phyloP scores from a whole-genome alignment of 257 asterid species.

The Voacanga thouarsii region DNA sequence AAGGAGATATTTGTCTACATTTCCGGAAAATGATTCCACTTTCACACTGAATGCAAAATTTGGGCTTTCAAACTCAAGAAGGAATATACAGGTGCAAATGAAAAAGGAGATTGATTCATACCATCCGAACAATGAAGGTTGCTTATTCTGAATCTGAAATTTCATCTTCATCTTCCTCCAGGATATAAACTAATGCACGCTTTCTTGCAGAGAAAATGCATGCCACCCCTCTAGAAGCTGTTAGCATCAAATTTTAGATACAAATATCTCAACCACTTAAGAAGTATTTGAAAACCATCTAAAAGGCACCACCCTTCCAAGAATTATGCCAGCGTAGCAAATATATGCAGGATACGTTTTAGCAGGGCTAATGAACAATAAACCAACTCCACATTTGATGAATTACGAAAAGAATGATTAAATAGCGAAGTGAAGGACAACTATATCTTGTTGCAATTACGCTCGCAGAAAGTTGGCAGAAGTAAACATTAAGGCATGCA shows the following conservation, averaged over 20 bases:
- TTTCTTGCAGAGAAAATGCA: conserved; percentile 80
- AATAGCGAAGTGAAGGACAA: too few species aligned
- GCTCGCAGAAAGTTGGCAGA: background rate
- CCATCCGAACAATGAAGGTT: background rate
- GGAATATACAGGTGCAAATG: background rate
- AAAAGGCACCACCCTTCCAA: background rate
- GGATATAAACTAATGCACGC: conserved; percentile 86
- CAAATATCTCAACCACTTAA: background rate
- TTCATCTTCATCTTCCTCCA: conserved; percentile 97
- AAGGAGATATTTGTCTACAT: background rate
- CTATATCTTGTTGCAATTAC: background rate
- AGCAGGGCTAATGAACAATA: background rate
- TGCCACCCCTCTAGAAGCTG: conserved; percentile 96
- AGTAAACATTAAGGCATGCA: background rate
- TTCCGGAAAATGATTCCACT: background rate
- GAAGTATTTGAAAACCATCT: background rate
- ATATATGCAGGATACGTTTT: background rate
- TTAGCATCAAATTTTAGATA: conserved; percentile 10
- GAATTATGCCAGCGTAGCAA: background rate
- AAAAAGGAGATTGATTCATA: background rate
- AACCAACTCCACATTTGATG: background rate
- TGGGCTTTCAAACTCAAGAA: background rate
- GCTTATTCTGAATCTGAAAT: conserved; percentile 57
- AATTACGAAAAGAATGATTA: background rate
- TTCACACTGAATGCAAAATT: background rate